Conservation (phyloP, 371 early-diverging fungal genomes). For the Quaeritorhiza haematococci region DNA sequence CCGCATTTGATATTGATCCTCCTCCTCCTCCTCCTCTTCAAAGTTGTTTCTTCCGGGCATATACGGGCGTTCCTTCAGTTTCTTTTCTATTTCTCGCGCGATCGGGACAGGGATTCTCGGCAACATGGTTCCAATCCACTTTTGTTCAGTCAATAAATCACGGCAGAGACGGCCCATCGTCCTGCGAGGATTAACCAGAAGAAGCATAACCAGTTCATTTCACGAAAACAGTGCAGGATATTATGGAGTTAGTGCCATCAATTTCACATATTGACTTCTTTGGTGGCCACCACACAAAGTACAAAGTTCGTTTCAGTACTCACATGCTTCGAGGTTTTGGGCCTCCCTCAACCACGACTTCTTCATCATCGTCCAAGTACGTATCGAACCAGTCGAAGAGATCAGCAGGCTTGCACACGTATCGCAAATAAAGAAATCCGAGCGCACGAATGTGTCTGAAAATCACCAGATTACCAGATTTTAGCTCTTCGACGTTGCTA, state of each 20-base stretch:
- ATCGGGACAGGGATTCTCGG: constrained; percentile 82
- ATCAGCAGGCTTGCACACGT: constrained; percentile 72
- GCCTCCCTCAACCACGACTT: constrained; percentile 62
- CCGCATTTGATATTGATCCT: too few relatives aligned
- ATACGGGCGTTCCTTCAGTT: constrained; percentile 43
- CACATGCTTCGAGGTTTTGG: constrained; percentile 59
- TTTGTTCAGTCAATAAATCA: constrained; percentile 51
- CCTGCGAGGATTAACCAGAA: too few relatives aligned
- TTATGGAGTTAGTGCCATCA: too few relatives aligned
- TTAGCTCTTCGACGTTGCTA: too few relatives aligned
- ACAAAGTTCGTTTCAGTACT: constrained; percentile 29
- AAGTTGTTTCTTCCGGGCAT: too few relatives aligned
- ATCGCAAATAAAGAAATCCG: constrained; percentile 81
- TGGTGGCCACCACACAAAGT: too few relatives aligned
- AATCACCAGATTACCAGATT: too few relatives aligned
- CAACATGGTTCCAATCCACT: constrained; percentile 64
- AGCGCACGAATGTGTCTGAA: constrained; percentile 73
- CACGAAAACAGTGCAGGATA: too few relatives aligned
- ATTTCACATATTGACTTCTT: too few relatives aligned
- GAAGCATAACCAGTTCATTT: too few relatives aligned
- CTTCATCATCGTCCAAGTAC: constrained; percentile 75
- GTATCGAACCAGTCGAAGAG: constrained; percentile 81
- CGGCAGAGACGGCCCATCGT: constrained; percentile 69
- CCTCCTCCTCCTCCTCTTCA: too few relatives aligned
- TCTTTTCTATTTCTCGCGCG: constrained; percentile 66